phyloP scores from a whole-genome alignment of 176 grass and related monocot genomes.

The Rhynchospora tenuis region DNA sequence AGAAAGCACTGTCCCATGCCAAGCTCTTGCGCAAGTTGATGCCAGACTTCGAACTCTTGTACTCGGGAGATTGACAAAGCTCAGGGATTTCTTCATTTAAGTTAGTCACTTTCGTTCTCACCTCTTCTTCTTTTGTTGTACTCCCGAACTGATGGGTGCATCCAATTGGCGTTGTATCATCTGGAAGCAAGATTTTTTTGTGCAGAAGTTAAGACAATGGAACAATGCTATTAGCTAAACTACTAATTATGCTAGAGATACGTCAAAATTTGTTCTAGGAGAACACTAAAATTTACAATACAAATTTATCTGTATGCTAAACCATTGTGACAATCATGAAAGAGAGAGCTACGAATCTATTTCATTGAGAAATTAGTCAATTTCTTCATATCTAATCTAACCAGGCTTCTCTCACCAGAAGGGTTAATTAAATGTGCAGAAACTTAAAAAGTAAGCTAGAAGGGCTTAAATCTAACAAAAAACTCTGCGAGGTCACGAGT shows the following conservation, averaged over 20 bases:
- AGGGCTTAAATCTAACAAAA: background rate
- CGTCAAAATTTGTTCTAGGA: background rate
- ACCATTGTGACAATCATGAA: background rate
- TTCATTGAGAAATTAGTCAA: background rate
- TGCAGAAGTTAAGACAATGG: background rate
- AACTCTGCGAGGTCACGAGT: background rate
- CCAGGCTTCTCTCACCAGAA: background rate
- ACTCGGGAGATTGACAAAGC: conserved; percentile 43
- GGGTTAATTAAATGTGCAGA: background rate
- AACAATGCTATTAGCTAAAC: background rate
- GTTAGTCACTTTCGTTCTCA: conserved; percentile 13
- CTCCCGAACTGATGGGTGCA: background rate
- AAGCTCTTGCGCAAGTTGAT: conserved; percentile 73
- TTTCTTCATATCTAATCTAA: background rate
- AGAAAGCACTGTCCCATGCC: conserved; percentile 86
- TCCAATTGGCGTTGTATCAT: background rate
- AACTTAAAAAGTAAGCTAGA: background rate
- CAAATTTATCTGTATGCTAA: background rate
- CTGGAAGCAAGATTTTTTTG: background rate
- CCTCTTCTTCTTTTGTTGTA: background rate
- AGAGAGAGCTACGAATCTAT: background rate
- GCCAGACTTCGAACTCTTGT: conserved; percentile 25
- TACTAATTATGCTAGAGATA: background rate
- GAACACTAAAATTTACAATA: background rate
- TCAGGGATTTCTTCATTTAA: conserved; percentile 31